Percentiles rank a stretch among this genome's conserved stretches.
phyloP scores from a whole-genome alignment of 148 eudicot species.

The Pharnaceum exiguum region DNA sequence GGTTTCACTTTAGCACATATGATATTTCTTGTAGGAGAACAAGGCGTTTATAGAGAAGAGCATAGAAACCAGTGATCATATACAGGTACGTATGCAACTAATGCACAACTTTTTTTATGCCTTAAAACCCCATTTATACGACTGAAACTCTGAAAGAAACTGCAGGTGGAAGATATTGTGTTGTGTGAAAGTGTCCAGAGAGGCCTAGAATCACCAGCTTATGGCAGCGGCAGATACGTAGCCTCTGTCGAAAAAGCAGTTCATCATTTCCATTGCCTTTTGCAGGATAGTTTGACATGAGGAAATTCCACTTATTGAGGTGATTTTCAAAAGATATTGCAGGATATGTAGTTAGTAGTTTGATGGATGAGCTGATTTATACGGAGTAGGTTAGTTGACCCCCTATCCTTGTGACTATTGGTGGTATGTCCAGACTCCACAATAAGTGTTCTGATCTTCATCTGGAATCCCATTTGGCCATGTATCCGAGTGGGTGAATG shows the following conservation, averaged over 20 bases:
- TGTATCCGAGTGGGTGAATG: too few species aligned
- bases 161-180: slow-evolving; percentile 13
- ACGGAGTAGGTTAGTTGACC: too few species aligned
- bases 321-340: background rate
- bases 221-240: slow-evolving; percentile 6
- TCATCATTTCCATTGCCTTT: slow-evolving; percentile 9
- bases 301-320: background rate
- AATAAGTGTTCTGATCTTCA: too few species aligned
- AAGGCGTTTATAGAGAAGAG: slow-evolving; percentile 7
- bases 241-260: slow-evolving; percentile 6
- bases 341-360: too few species aligned
- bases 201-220: slow-evolving; percentile 6
- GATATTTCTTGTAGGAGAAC: background rate
- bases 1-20: too few species aligned
- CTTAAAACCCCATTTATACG: background rate
- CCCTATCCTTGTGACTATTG: too few species aligned
- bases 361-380: too few species aligned
- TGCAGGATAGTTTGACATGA: too few species aligned
- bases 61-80: slow-evolving; percentile 5
- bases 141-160: background rate
- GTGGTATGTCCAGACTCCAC: too few species aligned
- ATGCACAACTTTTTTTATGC: background rate
- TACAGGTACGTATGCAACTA: background rate
- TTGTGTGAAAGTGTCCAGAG: slow-evolving; percentile 14
- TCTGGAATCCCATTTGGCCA: too few species aligned